These are phyloP conservation scores for Termitomyces sp. DNA, from an alignment of 1,284 basidiomycete genomes.

Conservation along the genomic window DNA sequence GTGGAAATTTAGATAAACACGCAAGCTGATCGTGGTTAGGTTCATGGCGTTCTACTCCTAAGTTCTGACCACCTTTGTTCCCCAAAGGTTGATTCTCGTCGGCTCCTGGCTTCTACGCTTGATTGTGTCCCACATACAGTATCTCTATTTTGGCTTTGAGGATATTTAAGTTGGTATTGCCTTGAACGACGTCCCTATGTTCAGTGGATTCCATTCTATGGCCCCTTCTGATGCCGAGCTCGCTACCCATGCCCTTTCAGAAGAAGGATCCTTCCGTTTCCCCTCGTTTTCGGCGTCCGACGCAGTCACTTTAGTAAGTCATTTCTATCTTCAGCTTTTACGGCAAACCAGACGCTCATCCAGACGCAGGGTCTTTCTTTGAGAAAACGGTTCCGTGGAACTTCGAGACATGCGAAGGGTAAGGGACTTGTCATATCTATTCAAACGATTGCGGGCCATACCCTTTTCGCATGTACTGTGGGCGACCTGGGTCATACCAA, in stretches of 20 bases:
- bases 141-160: background rate
- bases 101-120: background rate
- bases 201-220: slow-evolving; percentile 54
- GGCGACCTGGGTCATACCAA: slow-evolving; percentile 64
- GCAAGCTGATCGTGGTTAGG: slow-evolving; percentile 16
- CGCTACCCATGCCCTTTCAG: slow-evolving; percentile 61
- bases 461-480: slow-evolving; percentile 74
- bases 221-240: slow-evolving; percentile 65
- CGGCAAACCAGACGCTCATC: background rate
- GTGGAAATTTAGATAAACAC: slow-evolving; percentile 17
- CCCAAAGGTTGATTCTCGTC: slow-evolving; percentile 1
- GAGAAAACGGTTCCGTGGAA: slow-evolving; percentile 73
- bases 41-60: slow-evolving; percentile 9
- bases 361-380: slow-evolving; percentile 57
- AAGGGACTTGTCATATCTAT: slow-evolving; percentile 76
- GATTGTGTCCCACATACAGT: background rate
- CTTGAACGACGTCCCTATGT: slow-evolving; percentile 25
- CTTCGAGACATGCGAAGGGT: slow-evolving; percentile 64
- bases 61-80: slow-evolving; percentile 11
- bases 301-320: slow-evolving; percentile 60
- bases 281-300: slow-evolving; percentile 68
- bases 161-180: background rate
- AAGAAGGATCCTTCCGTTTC: slow-evolving; percentile 67
- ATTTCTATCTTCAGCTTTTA: background rate
- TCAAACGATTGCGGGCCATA: slow-evolving; percentile 72